phyloP scores from a whole-genome alignment of 2,329 filamentous ascomycete species.

The Verticillium albo-atrum region DNA sequence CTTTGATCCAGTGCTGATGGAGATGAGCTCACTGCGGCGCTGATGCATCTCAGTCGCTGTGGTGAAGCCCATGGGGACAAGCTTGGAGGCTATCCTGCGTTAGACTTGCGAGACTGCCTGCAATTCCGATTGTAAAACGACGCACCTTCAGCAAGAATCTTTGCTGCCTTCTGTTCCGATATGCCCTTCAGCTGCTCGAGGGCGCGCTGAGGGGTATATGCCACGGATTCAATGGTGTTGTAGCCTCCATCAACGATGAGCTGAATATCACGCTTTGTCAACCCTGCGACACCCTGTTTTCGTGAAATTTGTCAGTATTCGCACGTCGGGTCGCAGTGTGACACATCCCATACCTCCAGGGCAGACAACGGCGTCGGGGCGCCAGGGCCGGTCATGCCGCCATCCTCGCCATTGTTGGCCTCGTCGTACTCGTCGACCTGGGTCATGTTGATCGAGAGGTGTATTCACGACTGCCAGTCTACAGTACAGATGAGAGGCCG shows the following conservation, averaged over 20 bases:
- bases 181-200: constrained; percentile 97
- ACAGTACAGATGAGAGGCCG: not conserved
- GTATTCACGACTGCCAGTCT: not conserved
- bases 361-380: constrained; percentile 86
- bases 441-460: constrained; percentile 30
- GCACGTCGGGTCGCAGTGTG: not conserved
- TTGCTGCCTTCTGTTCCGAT: constrained; percentile 92
- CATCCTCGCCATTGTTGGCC: constrained; percentile 62
- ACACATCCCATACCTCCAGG: constrained; percentile 65
- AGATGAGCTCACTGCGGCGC: constrained; percentile 92
- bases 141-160: constrained; percentile 83
- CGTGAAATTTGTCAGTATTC: not conserved
- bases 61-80: constrained; percentile 98
- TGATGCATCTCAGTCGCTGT: constrained; percentile 99
- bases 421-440: constrained; percentile 63
- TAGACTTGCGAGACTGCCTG: not conserved
- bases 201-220: constrained; percentile 79
- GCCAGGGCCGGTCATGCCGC: constrained; percentile 72
- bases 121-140: not conserved
- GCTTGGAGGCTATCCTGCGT: constrained; percentile 69
- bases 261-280: constrained; percentile 95
- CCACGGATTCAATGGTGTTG: constrained; percentile 92
- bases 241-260: constrained; percentile 87
- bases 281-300: constrained; percentile 71
- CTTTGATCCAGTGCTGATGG: constrained; percentile 96